A percentile compares a stretch with the other conserved stretches of the same genome.
Evolutionary conservation across 768 basidiomycete genomes (phyloP).

Genomic region (Leccinum obscurum): DNA sequence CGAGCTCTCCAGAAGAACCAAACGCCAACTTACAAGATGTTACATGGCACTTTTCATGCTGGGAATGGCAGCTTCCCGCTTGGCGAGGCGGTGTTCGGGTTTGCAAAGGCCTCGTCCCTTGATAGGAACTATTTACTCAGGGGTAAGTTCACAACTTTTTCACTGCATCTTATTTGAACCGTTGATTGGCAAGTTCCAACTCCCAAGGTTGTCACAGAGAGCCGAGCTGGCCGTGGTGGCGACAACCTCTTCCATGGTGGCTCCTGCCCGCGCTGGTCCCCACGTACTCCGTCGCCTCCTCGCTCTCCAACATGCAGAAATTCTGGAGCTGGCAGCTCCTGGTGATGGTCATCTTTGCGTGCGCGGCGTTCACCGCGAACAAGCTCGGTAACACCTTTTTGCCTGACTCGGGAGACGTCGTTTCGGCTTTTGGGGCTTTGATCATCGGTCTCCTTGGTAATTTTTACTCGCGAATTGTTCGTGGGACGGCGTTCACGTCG

Average conservation of each 20-base stretch:
- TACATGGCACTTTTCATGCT: slow-evolving; percentile 55
- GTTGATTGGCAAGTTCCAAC: no score
- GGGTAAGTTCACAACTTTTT: slow-evolving; percentile 17
- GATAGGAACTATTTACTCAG: slow-evolving; percentile 32
- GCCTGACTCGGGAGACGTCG: slow-evolving; percentile 68
- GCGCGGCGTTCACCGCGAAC: slow-evolving; percentile 71
- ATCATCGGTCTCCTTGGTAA: slow-evolving; percentile 80
- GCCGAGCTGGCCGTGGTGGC: slow-evolving; percentile 73
- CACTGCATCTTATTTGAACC: not conserved
- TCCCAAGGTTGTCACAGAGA: slow-evolving; percentile 71
- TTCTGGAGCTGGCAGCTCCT: slow-evolving; percentile 68
- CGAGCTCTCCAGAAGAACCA: slow-evolving; percentile 33
- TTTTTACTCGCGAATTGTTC: slow-evolving; percentile 70
- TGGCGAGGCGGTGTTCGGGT: slow-evolving; percentile 48
- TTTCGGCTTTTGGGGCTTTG: slow-evolving; percentile 77
- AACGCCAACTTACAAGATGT: slow-evolving; percentile 41
- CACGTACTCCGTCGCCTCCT: slow-evolving; percentile 69
- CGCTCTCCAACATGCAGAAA: slow-evolving; percentile 74
- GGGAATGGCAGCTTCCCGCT: slow-evolving; percentile 47
- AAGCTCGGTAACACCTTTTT: slow-evolving; percentile 59
- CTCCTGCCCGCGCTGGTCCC: slow-evolving; percentile 76
- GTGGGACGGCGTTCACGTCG: slow-evolving; percentile 83
- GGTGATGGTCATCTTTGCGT: slow-evolving; percentile 83
- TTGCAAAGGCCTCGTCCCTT: slow-evolving; percentile 37
- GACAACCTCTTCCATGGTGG: slow-evolving; percentile 81